phyloP scores from a whole-genome alignment of 441 rosid species.

The Croton setiger region DNA sequence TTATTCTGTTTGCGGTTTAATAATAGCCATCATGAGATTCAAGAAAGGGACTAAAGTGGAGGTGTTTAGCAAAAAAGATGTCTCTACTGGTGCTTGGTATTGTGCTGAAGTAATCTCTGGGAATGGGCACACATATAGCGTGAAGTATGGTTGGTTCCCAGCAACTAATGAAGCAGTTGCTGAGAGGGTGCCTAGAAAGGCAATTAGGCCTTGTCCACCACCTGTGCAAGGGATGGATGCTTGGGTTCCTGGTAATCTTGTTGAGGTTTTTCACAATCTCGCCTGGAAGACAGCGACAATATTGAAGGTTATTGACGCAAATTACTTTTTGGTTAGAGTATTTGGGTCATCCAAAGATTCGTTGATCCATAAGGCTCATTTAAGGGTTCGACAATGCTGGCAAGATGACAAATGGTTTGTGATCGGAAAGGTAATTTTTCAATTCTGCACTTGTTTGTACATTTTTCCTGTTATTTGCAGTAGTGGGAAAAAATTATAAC shows the following conservation, averaged over 20 bases:
- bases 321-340: constrained; percentile 30
- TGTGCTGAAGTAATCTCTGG: constrained; percentile 41
- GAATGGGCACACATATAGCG: constrained; percentile 37
- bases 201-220: constrained; percentile 51
- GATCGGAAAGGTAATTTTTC: constrained; percentile 35
- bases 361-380: constrained; percentile 26
- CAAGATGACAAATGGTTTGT: constrained; percentile 41
- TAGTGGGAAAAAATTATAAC: constrained; percentile 27
- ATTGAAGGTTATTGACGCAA: constrained; percentile 18
- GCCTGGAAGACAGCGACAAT: constrained; percentile 44
- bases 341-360: constrained; percentile 27
- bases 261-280: constrained; percentile 40
- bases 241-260: constrained; percentile 45
- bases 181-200: constrained; percentile 43
- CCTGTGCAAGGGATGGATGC: constrained; percentile 22
- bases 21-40: constrained; percentile 34
- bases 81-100: constrained; percentile 33
- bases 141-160: constrained; percentile 28
- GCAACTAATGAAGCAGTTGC: constrained; percentile 12
- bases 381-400: constrained; percentile 47
- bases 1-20: neutral
- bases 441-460: neutral
- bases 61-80: constrained; percentile 33
- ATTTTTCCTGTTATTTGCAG: neutral
- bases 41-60: constrained; percentile 46